Evolutionary conservation across 768 basidiomycete genomes (phyloP), one percentile per base, ranked within the genome.

Genomic region (Cystobasidium ongulense): DNA sequence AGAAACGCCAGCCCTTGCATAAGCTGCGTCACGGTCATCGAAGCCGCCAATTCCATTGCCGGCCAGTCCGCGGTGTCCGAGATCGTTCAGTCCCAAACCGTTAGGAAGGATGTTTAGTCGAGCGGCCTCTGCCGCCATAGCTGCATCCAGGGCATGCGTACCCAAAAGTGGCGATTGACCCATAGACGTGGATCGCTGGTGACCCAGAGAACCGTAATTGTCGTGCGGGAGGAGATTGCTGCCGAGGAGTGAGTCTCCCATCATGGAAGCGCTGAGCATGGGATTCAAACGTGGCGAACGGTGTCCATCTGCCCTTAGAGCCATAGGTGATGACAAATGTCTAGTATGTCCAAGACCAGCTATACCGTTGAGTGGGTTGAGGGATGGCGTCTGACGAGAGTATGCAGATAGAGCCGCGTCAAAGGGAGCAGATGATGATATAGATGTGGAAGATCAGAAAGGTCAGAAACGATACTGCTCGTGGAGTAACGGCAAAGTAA

Each of bases 311-410:
- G n/a, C 17, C 13, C 5, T 21, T 29, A 29, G 4, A 21, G 27
- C 57, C 33, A 23, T 35, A 29, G 65, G 65, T 27, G 65, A 11
- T 4, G 39, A 46, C 10, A 67, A 43, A 33, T 67, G 65, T 23
- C 65, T 36, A 5, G 23, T 41, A 31, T 67, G 65, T 2, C 65
- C 65, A 3, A 39, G 10, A 33, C 65, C n/a, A 3, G 65, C 43
- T 15, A 43, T 10, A 21, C 8, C 65, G 29, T 67, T 15, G n/a
- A 67, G 65, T 1, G 65, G 65, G 53, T 67, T 52, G 2, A 67
- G 65, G 10, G 65, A 67, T 4, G 65, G 46, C 18, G 65, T 67
- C 65, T 67, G 43, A n/a, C n/a, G 13, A 35, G 23, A 41, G 2
- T 2, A 21, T 23, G 18, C 15, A 36, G 21, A 15, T 61, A 38